Base-by-base conservation (phyloP, 1,139 yeast species). In the Insectozyma bohioensis region DNA sequence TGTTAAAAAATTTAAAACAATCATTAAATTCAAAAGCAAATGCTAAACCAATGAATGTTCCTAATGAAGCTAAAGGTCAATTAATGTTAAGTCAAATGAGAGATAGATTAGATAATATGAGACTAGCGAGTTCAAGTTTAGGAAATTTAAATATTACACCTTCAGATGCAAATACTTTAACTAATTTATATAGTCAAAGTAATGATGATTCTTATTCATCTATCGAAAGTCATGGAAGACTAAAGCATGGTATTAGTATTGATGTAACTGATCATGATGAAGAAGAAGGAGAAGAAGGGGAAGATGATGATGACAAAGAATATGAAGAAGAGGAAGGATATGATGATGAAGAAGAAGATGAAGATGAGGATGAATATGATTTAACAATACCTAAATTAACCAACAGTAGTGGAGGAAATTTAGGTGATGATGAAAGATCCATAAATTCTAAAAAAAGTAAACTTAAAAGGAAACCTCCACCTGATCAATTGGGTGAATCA, bases 391-490 rank as follows among this genome's bases (percentile, higher is more conserved):
- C 9, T 12, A 12, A 17, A 12, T 12, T n/a, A n/a, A 20, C 22
- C 30, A 22, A 16, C 30, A 12, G 30, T 26, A 24, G 33, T 24
- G 16, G 21, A 24, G 10, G 24, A 23, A n/a, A n/a, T n/a, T n/a
- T n/a, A n/a, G n/a, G n/a, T n/a, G n/a, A 11, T 26, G 32, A 33
- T 28, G 19, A 19, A 19, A 10, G 19, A 28, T 12, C 37, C 14
- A 20, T 26, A 13, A 11, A 14, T 20, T 30, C 37, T 3, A 35
- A 36, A 17, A 33, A 30, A 17, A 17, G 37, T 8, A 46, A 42
- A 34, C 48, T 47, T 3, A 49, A 43, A 34, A 39, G 64, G 24
- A 58, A 57, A 34, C 64, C 64, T 8, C 64, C 64, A 10, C 62
- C 61, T 16, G n/a, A n/a, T n/a, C 24, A 22, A 14, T 31, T 21